Base-by-base conservation (phyloP, 2,329 filamentous ascomycete genomes). In the Annulohypoxylon truncatum region DNA sequence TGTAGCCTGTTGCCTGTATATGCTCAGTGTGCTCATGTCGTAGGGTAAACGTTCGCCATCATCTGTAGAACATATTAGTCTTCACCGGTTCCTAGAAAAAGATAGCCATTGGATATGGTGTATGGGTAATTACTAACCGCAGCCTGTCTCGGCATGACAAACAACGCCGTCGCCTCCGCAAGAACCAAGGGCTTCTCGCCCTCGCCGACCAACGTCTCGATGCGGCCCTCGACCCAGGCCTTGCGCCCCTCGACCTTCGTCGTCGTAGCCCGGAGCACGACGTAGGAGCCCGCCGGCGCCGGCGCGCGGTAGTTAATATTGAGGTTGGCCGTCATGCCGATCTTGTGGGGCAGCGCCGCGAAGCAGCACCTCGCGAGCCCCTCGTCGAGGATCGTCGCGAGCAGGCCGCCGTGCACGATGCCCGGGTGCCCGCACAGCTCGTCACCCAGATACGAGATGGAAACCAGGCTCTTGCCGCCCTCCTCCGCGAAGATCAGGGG, bases 341-440 rank as follows among this genome's bases (percentile, higher is more conserved):
- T 87, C 72, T 93, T 92, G 76, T 95, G 93, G 28, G 95, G 95
- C 75, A 98, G 83, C 22, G 93, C 93, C 4, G 89, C 89, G 79
- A 98, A 97, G 76, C 92, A 96, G 79, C 93, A 96, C 58, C 93
- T 85, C 29, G 92, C 95, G 44, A 98, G 82, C 0, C 93, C 93
- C 79, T 98, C 95, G 76, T 98, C 95, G 56, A 98, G 82, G 77
- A 98, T 85, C 10, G 95, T 97, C n/a, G 95, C 95, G 61, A 98
- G 82, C 69, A 97, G 82, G 0, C 95, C 95, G 53, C 95, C 95
- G 77, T 98, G 96, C 5, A 97, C 87, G 67, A 98, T 93, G 2
- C 92, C 93, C 4, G 93, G 92, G 78, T 98, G 94, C 1, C 95
- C 95, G 76, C 93, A 97, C 40, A 98, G 82, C 73, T 92, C 89